phyloP scores from a whole-genome alignment of 2,329 filamentous ascomycete genomes.

The Stachybotrys elegans region DNA sequence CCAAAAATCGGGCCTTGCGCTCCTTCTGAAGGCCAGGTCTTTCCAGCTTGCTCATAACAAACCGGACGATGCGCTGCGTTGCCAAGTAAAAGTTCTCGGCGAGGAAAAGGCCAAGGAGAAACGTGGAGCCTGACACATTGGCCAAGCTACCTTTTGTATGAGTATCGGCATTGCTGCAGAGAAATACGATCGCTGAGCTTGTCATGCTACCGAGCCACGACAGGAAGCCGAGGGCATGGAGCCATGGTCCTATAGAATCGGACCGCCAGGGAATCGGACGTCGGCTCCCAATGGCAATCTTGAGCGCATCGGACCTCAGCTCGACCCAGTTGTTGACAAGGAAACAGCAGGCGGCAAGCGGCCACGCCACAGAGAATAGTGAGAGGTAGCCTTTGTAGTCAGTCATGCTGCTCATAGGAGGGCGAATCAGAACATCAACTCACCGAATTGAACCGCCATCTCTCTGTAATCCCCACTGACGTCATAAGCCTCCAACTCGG shows the following conservation, averaged over 20 bases:
- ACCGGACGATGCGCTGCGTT: slow-evolving; percentile 66
- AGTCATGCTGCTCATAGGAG: too few species aligned
- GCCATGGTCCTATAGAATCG: slow-evolving; percentile 92
- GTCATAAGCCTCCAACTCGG: slow-evolving; percentile 78
- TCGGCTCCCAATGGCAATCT: slow-evolving; percentile 85
- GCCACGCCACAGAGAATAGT: slow-evolving; percentile 92
- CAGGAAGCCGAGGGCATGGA: slow-evolving; percentile 81
- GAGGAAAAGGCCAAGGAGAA: slow-evolving; percentile 77
- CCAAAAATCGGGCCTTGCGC: slow-evolving; percentile 70
- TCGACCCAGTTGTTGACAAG: slow-evolving; percentile 96
- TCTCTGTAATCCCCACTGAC: slow-evolving; percentile 88
- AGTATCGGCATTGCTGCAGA: slow-evolving; percentile 69
- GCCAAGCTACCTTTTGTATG: slow-evolving; percentile 62
- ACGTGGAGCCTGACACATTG: slow-evolving; percentile 71
- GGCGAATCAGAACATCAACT: too few species aligned
- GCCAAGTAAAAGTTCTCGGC: slow-evolving; percentile 88
- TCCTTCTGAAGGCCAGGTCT: slow-evolving; percentile 84
- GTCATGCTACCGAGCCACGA: slow-evolving; percentile 90
- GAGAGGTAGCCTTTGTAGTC: slow-evolving; percentile 67
- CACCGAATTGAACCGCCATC: slow-evolving; percentile 79
- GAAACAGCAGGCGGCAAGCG: slow-evolving; percentile 83
- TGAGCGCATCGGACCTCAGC: slow-evolving; percentile 86
- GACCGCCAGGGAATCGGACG: slow-evolving; percentile 84
- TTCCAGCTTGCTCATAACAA: slow-evolving; percentile 74
- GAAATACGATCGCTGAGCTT: slow-evolving; percentile 79